Evolutionary conservation across 2,329 filamentous ascomycete species (phyloP), one percentile per base, ranked within the genome.

Genomic region (Fusarium sp.): DNA sequence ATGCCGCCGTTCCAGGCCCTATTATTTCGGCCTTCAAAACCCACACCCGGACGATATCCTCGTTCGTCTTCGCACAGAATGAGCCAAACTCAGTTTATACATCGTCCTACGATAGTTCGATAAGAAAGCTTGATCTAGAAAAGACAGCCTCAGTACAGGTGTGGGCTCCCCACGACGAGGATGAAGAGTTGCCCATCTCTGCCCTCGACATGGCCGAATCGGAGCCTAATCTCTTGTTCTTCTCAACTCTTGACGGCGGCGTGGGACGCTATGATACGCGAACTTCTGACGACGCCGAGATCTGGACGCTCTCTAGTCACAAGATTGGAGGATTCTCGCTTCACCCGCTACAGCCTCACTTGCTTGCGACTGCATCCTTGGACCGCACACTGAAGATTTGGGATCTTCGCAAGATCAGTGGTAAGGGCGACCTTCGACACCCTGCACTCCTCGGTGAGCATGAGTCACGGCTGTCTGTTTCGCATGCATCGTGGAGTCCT

Each of bases 321-420:
- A 99, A 99, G 75, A 97, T 99, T 54, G 96, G 96, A 19, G 96
- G 96, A 1, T 98, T 98, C 78, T 92, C 90, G 0, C 79, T 97
- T 3, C 90, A 96, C 72, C 95, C 96, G 0, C 78, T 90, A 0
- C 86, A 93, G 4, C 90, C 94, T 0, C 92, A 98, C 74, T 87
- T 97, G 6, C 80, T 97, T 0, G 93, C 94, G 1, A 98, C 96
- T 0, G 96, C 94, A 0, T 96, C 93, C 0, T 83, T 99, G 0
- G 96, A 99, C 75, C 87, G 95, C 4, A 96, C 90, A 0, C 81
- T 99, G 73, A 95, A 94, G 73, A 85, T 99, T 4, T 99, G 96
- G 96, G 96, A 99, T 73, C 73, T 97, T 40, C 87, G 96, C 25
- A 95, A 93, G 65, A 91, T 96, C 14, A 86, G 79, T 6, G 90